These are phyloP conservation scores for Lathyrus tuberosus DNA, from an alignment of 306 rosid genomes.

Conservation along the genomic window DNA sequence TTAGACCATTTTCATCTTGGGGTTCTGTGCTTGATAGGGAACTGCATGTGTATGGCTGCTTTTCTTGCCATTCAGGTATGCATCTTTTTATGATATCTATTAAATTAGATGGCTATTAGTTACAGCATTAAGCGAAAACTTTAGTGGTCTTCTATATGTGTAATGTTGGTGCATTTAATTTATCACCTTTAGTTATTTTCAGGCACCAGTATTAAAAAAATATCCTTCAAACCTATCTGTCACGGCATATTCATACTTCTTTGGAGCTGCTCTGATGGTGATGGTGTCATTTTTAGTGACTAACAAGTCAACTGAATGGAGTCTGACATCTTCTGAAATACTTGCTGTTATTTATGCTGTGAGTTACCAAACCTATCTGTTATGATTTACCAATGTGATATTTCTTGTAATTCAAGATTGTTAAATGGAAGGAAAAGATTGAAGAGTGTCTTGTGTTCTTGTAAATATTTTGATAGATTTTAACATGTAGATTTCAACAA, in stretches of 20 bases:
- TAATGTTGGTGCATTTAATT: not conserved
- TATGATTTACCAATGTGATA: too few species aligned
- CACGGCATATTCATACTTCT: slow-evolving; percentile 79
- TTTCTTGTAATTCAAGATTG: slow-evolving; percentile 10
- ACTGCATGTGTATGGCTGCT: slow-evolving; percentile 96
- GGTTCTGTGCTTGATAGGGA: slow-evolving; percentile 84
- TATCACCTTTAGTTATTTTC: slow-evolving; percentile 44
- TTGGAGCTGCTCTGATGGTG: slow-evolving; percentile 76
- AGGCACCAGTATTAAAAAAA: slow-evolving; percentile 81
- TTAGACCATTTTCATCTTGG: slow-evolving; percentile 80
- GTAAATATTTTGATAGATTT: slow-evolving; percentile 8
- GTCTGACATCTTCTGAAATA: slow-evolving; percentile 67
- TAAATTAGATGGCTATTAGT: not conserved
- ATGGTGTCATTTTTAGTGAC: slow-evolving; percentile 62
- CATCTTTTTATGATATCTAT: slow-evolving; percentile 11
- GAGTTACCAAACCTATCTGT: too few species aligned
- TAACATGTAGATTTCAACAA: not conserved
- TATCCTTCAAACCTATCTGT: slow-evolving; percentile 85
- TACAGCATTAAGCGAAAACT: not conserved
- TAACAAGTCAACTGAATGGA: slow-evolving; percentile 70
- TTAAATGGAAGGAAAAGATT: slow-evolving; percentile 14
- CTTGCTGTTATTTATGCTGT: slow-evolving; percentile 88
- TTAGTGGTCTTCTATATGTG: not conserved
- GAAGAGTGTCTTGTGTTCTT: slow-evolving; percentile 2
- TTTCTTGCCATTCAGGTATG: slow-evolving; percentile 84